Percentiles rank a stretch among this genome's conserved stretches.
phyloP scores from a whole-genome alignment of 768 basidiomycete genomes.

The Trametes sanguinea region DNA sequence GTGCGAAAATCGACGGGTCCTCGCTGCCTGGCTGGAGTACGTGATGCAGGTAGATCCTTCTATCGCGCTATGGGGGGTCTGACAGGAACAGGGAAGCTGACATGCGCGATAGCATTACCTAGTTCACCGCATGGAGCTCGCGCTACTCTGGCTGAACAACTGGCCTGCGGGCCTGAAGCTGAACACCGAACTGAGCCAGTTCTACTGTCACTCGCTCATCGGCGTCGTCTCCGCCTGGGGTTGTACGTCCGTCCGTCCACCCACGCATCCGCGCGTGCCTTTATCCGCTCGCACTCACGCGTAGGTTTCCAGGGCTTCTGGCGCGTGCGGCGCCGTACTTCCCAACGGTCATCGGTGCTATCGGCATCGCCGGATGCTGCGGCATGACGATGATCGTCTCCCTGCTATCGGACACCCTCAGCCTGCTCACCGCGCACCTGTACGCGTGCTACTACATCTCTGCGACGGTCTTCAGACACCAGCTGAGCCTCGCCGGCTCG shows the following conservation, averaged over 20 bases:
- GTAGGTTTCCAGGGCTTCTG: constrained; percentile 27
- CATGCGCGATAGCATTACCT: constrained; percentile 38
- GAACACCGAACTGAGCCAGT: constrained; percentile 88
- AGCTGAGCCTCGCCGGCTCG: constrained; percentile 58
- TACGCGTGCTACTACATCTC: constrained; percentile 68
- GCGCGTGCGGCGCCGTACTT: constrained; percentile 37
- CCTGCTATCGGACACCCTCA: constrained; percentile 63
- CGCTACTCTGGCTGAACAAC: constrained; percentile 82
- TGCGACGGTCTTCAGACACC: constrained; percentile 59
- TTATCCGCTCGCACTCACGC: too few relatives aligned
- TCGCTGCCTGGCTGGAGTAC: constrained; percentile 40
- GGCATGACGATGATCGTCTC: constrained; percentile 72
- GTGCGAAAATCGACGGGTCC: constrained; percentile 56
- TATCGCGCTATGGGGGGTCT: neutral
- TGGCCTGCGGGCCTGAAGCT: constrained; percentile 98
- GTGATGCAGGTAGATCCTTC: constrained; percentile 32
- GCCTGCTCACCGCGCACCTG: constrained; percentile 70
- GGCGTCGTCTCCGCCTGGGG: constrained; percentile 70
- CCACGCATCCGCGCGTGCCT: neutral
- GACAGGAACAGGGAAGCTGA: neutral
- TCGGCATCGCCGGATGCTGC: constrained; percentile 33
- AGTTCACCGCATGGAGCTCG: constrained; percentile 49
- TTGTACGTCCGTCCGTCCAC: constrained; percentile 46
- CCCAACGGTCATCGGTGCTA: constrained; percentile 35
- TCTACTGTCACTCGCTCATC: constrained; percentile 76